A percentile compares a stretch with the other conserved stretches of the same genome.
Evolutionary conservation across 2,329 filamentous ascomycete species (phyloP).

Genomic region (Apiospora rasikravindrae): DNA sequence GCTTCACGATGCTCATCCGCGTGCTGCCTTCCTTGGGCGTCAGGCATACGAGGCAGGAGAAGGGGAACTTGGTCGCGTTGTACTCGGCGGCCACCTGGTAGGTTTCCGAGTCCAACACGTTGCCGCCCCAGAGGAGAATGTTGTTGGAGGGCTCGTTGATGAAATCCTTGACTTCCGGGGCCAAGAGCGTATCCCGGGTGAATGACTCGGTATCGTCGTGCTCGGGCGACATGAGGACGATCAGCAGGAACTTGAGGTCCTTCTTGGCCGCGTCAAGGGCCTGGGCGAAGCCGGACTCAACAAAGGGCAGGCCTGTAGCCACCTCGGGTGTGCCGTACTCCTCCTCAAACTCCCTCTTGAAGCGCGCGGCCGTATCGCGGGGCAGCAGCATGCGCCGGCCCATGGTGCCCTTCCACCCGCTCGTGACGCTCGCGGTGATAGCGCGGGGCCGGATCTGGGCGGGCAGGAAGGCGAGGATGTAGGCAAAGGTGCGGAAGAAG

Average conservation of each 20-base stretch:
- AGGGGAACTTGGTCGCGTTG: constrained; percentile 90
- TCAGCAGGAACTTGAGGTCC: constrained; percentile 89
- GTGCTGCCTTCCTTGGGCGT: constrained; percentile 84
- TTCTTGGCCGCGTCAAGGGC: constrained; percentile 88
- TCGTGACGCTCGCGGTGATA: constrained; percentile 58
- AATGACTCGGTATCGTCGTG: constrained; percentile 91
- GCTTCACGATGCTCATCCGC: constrained; percentile 87
- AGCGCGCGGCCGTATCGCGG: constrained; percentile 84
- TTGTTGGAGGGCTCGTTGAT: constrained; percentile 78
- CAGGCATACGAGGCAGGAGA: constrained; percentile 83
- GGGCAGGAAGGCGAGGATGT: constrained; percentile 82
- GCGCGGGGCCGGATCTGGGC: constrained; percentile 60
- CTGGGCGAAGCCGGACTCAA: constrained; percentile 89
- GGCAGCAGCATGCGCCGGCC: constrained; percentile 80
- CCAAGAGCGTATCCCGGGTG: constrained; percentile 80
- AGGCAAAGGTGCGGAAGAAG: constrained; percentile 74
- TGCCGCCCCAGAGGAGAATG: constrained; percentile 90
- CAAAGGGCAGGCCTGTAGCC: constrained; percentile 72
- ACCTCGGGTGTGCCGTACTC: constrained; percentile 69
- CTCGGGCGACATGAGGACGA: constrained; percentile 87
- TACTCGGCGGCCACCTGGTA: constrained; percentile 91
- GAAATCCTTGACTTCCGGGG: constrained; percentile 74
- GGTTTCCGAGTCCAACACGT: constrained; percentile 89
- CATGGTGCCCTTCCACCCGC: constrained; percentile 63
- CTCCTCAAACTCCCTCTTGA: constrained; percentile 93